Conservation (phyloP, 768 basidiomycete species). For the Tylopilus felleus region DNA sequence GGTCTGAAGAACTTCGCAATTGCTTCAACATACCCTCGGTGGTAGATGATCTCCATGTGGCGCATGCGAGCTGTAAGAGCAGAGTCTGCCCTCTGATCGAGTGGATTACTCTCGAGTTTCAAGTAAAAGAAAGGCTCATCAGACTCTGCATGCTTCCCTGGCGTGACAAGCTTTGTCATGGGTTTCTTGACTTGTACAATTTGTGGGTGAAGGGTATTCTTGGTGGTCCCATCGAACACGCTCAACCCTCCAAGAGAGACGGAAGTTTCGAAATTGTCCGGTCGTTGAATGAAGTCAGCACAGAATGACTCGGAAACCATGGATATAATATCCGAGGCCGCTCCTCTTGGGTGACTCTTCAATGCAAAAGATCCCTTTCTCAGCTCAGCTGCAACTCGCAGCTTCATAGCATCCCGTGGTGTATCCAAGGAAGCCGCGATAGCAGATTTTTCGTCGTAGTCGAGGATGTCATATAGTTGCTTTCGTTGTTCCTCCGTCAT, state of each 20-base stretch:
- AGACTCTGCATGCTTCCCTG: constrained; percentile 25
- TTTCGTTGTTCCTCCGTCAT: constrained; percentile 91
- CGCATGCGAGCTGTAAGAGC: constrained; percentile 87
- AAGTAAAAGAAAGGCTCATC: constrained; percentile 79
- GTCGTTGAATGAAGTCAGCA: constrained; percentile 79
- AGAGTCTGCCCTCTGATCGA: constrained; percentile 89
- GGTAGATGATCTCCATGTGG: constrained; percentile 96
- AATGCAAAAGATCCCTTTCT: constrained; percentile 87
- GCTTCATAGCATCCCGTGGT: constrained; percentile 77
- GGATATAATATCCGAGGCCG: constrained; percentile 70
- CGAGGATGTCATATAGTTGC: constrained; percentile 85
- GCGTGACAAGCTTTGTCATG: constrained; percentile 31
- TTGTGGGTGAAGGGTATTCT: constrained; percentile 76
- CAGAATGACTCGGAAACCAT: constrained; percentile 84
- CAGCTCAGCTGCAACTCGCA: constrained; percentile 71
- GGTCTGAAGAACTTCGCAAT: constrained; percentile 90
- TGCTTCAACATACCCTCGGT: constrained; percentile 89
- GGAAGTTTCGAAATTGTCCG: constrained; percentile 81
- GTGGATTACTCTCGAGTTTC: constrained; percentile 88
- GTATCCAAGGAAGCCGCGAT: constrained; percentile 65
- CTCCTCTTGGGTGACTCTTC: constrained; percentile 66
- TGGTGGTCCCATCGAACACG: constrained; percentile 89
- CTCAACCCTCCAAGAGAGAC: constrained; percentile 82
- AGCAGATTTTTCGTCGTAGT: constrained; percentile 86
- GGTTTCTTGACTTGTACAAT: constrained; percentile 80